Evolutionary conservation across 148 eudicot species (phyloP), one percentile per base, ranked within the genome.

Genomic region (Vaccinium corymbosum): DNA sequence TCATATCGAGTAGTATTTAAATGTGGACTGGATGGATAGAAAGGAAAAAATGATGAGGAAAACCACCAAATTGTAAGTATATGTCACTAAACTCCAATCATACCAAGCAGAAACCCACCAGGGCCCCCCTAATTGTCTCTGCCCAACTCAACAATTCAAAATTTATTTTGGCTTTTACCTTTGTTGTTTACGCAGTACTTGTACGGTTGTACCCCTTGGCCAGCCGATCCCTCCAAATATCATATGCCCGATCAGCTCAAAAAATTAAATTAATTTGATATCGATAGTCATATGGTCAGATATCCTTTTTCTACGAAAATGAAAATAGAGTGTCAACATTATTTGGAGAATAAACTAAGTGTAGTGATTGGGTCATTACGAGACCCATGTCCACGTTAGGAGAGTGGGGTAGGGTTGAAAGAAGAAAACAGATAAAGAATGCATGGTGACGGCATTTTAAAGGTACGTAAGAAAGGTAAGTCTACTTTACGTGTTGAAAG

Each of bases 61-160:
- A 42, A 38, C 25, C 13, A 56, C n/a, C 42, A 17, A 79, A 56
- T 3, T 52, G 6, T 25, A 27, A 6, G 38, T 27, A n/a, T 8
- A 20, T 56, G 62, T 35, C 29, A 80, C 70, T n/a, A 78, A 27
- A 15, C 81, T 78, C 81, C 81, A 78, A 27, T 59, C 42, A 32
- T 59, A 19, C 62, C 7, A 42, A 12, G 9, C 49, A 46, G 25
- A 42, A 8, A 11, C 46, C 55, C 53, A n/a, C 42, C 71, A 62
- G 3, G n/a, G 83, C 13, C 12, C 74, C 73, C 55, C 22, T 42
- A 64, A 27, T 3, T 56, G 48, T 70, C 62, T 29, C 76, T 8
- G 22, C 74, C 59, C 83, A 48, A 50, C 61, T 35, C 76, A 86
- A 50, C 75, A 82, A 73, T 64, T 83, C 85, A 85, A 85, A 87